Conservation (phyloP, 2,329 filamentous ascomycete species). For the Pseudogymnoascus destructans region DNA sequence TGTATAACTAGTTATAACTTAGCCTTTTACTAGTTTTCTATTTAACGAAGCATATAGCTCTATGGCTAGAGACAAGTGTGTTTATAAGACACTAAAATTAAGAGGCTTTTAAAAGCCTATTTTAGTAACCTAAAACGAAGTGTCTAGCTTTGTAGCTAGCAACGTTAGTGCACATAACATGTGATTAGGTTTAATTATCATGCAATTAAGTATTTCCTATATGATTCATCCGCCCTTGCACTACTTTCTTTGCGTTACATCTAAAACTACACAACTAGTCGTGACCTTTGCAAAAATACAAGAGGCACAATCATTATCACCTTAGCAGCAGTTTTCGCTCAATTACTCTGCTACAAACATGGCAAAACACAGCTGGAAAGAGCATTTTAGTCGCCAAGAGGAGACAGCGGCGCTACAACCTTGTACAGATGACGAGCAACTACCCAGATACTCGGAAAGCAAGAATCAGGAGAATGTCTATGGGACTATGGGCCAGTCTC, state of each 20-base stretch:
- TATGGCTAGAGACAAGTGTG: neutral
- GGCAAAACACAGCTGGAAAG: neutral
- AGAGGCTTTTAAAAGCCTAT: too few species aligned
- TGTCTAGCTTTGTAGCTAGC: neutral
- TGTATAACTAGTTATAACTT: too few species aligned
- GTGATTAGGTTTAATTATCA: neutral
- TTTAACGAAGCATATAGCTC: neutral
- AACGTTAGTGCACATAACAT: neutral
- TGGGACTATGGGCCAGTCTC: neutral
- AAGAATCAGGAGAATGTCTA: neutral
- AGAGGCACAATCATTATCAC: neutral
- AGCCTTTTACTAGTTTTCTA: neutral
- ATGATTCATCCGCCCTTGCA: neutral
- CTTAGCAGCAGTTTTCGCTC: neutral
- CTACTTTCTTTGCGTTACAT: neutral
- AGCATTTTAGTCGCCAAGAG: neutral
- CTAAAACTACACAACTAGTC: neutral
- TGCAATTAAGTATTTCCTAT: neutral
- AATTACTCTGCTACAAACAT: neutral
- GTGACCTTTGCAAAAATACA: neutral
- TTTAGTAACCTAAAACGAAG: neutral
- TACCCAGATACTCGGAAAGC: neutral
- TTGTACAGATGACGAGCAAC: neutral
- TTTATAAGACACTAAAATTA: too few species aligned
- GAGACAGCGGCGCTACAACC: neutral